Evolutionary conservation across 2,329 filamentous ascomycete species (phyloP).

Genomic region (Diplodia intermedia): DNA sequence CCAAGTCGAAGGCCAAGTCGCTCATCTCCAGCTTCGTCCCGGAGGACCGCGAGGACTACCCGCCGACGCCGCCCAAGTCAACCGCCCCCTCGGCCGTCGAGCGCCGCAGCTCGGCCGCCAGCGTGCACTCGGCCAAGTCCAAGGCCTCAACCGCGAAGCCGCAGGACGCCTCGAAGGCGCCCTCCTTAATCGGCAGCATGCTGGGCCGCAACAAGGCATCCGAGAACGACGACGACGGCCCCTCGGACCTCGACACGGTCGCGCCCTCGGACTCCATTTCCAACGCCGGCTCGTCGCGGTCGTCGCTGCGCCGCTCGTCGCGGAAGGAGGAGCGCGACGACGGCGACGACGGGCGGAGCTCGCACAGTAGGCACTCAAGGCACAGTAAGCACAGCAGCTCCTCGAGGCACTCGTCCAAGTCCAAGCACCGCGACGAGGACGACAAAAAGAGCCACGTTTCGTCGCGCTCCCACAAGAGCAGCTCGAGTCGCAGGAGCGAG

Average conservation of each 20-base stretch:
- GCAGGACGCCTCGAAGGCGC: slow-evolving; percentile 9
- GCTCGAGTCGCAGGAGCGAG: slow-evolving; percentile 35
- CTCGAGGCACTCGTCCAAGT: slow-evolving; percentile 36
- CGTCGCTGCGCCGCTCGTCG: slow-evolving; percentile 39
- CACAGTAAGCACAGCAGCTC: slow-evolving; percentile 35
- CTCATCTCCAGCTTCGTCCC: slow-evolving; percentile 49
- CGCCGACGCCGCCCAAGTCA: slow-evolving; percentile 35
- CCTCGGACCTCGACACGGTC: slow-evolving; percentile 52
- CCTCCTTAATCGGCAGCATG: slow-evolving; percentile 47
- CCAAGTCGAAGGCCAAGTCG: slow-evolving; percentile 44
- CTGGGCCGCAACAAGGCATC: slow-evolving; percentile 44
- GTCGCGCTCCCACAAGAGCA: slow-evolving; percentile 28
- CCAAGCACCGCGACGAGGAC: slow-evolving; percentile 5
- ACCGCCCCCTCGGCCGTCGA: slow-evolving; percentile 7
- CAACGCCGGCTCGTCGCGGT: slow-evolving; percentile 43
- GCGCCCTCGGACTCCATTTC: slow-evolving; percentile 58
- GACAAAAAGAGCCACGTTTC: slow-evolving; percentile 15
- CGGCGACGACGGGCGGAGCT: slow-evolving; percentile 35
- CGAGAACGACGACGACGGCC: background rate
- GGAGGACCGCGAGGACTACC: slow-evolving; percentile 36
- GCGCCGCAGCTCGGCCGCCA: slow-evolving; percentile 41
- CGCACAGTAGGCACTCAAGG: slow-evolving; percentile 37
- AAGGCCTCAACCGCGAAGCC: slow-evolving; percentile 22
- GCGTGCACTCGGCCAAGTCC: slow-evolving; percentile 40
- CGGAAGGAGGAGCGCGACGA: slow-evolving; percentile 39